phyloP scores from a whole-genome alignment of 257 asterid species.

The Ocimum tenuiflorum region DNA sequence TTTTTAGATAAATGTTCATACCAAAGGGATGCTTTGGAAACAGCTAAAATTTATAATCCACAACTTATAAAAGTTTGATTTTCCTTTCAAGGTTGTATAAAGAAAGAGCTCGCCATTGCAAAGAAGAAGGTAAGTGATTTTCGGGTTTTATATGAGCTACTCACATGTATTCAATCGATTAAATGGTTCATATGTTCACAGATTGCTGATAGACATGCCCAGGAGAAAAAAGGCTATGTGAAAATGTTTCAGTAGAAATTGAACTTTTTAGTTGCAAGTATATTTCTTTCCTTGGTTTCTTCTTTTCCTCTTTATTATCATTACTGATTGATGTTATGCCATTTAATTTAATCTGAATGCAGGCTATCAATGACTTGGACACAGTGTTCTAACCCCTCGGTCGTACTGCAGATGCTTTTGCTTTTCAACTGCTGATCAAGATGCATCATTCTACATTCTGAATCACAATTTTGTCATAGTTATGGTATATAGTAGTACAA shows the following conservation, averaged over 20 bases:
- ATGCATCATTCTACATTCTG: neutral
- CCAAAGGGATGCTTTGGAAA: too few species aligned
- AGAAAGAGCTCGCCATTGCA: constrained; percentile 59
- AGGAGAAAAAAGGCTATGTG: constrained; percentile 51
- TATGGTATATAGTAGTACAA: constrained; percentile 11
- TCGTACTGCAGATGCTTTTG: neutral
- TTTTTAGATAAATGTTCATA: too few species aligned
- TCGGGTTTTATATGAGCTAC: constrained; percentile 13
- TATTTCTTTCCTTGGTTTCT: constrained; percentile 1
- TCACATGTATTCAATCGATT: constrained; percentile 1
- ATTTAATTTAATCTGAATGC: constrained; percentile 2
- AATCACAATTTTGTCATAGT: constrained; percentile 21
- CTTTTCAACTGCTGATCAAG: constrained; percentile 5
- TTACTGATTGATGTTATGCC: constrained; percentile 3
- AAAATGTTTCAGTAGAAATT: constrained; percentile 55
- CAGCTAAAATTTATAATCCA: too few species aligned
- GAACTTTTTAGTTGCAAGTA: constrained; percentile 21
- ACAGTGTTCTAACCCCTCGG: neutral
- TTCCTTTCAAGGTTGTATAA: constrained; percentile 47
- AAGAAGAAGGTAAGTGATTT: constrained; percentile 53
- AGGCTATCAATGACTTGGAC: constrained; percentile 21
- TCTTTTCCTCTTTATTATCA: neutral
- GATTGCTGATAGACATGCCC: constrained; percentile 58
- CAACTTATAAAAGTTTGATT: neutral
- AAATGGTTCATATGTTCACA: constrained; percentile 24